Conservation (phyloP, 176 grass and related monocot species). For the Panicum miliaceum region DNA sequence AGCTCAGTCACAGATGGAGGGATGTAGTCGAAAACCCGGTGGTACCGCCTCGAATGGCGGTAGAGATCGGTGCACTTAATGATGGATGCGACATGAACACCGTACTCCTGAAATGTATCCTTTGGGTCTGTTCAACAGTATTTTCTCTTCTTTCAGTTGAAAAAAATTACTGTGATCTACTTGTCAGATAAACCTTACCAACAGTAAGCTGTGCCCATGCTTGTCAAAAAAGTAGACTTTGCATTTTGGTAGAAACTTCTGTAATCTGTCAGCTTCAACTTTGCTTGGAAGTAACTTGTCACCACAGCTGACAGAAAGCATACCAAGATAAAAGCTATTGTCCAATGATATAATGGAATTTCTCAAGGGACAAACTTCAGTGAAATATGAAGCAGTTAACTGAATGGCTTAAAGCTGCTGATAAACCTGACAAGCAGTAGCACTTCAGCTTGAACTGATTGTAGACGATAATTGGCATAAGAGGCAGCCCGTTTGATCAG, state of each 20-base stretch:
- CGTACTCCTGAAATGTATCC: slow-evolving; percentile 56
- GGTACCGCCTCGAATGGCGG: slow-evolving; percentile 48
- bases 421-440: slow-evolving; percentile 61
- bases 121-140: not conserved
- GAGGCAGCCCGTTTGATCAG: slow-evolving; percentile 52
- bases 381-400: not conserved
- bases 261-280: slow-evolving; percentile 64
- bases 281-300: slow-evolving; percentile 77
- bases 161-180: not conserved
- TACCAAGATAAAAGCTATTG: not conserved
- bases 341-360: not conserved
- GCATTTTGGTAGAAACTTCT: slow-evolving; percentile 54
- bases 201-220: slow-evolving; percentile 69
- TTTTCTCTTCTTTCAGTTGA: not conserved
- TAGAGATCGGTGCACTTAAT: slow-evolving; percentile 65
- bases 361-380: not conserved
- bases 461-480: slow-evolving; percentile 53
- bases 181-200: slow-evolving; percentile 49
- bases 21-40: slow-evolving; percentile 66
- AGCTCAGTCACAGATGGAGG: slow-evolving; percentile 60
- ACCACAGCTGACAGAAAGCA: slow-evolving; percentile 51
- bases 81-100: slow-evolving; percentile 65
- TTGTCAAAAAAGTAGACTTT: slow-evolving; percentile 64
- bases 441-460: slow-evolving; percentile 62
- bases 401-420: not conserved